Evolutionary conservation across 78 protist species (phyloP).

Genomic region (Salpingoeca rosetta): DNA sequence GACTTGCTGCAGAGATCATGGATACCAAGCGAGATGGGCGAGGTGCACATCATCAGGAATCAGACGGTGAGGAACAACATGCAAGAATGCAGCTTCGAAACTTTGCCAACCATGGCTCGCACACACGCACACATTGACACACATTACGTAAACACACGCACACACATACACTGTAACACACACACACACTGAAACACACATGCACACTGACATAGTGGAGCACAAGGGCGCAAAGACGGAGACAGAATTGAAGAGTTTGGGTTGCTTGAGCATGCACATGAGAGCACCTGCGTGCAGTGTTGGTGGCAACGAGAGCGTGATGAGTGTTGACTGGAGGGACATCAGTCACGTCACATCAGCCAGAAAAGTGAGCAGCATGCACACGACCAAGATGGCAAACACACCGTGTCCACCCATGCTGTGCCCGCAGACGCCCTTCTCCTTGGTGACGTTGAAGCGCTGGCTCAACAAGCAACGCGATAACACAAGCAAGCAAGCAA

Average conservation of each 20-base stretch:
- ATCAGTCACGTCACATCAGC: constrained; percentile 43
- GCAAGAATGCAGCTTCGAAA: constrained; percentile 35
- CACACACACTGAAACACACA: neutral
- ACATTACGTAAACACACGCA: constrained; percentile 32
- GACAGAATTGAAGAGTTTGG: constrained; percentile 37
- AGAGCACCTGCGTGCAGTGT: constrained; percentile 1
- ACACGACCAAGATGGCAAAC: too few species aligned
- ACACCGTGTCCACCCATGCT: constrained; percentile 95
- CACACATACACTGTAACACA: neutral
- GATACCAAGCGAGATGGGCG: too few species aligned
- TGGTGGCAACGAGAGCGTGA: neutral
- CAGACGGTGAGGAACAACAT: constrained; percentile 6
- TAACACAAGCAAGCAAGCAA: neutral
- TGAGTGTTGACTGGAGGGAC: neutral
- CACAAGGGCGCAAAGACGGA: constrained; percentile 87
- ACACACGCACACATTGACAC: constrained; percentile 58
- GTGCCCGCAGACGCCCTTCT: too few species aligned
- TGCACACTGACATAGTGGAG: constrained; percentile 40
- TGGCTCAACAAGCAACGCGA: neutral
- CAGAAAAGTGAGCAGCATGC: too few species aligned
- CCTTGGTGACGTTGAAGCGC: too few species aligned
- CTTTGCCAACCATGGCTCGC: constrained; percentile 36
- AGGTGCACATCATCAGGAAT: too few species aligned
- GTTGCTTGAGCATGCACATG: too few species aligned
- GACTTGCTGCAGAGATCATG: too few species aligned